A percentile compares a stretch with the other conserved stretches of the same genome.
phyloP scores from a whole-genome alignment of 805 yeast genomes.

The Saccharomycopsis sp. region DNA sequence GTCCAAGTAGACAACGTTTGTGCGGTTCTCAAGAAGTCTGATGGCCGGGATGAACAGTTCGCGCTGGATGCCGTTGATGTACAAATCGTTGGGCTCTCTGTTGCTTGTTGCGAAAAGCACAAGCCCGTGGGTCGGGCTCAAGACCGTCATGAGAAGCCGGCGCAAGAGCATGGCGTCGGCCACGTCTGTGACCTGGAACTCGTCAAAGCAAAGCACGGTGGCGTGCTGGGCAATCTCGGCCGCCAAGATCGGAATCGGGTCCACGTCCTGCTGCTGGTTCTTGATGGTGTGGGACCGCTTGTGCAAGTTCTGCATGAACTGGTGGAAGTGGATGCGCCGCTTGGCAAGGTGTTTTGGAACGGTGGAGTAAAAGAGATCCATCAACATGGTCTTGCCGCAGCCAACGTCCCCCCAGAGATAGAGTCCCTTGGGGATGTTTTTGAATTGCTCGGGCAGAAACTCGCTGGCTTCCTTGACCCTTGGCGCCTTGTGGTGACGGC shows the following conservation, averaged over 20 bases:
- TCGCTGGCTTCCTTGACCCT: constrained; percentile 12
- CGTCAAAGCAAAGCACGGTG: constrained; percentile 87
- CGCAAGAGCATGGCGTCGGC: constrained; percentile 97
- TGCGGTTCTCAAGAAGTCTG: constrained; percentile 59
- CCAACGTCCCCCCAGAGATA: constrained; percentile 97
- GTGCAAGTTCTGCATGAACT: constrained; percentile 91
- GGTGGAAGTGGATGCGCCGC: constrained; percentile 85
- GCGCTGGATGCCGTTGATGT: constrained; percentile 90
- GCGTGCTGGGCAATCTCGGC: constrained; percentile 70
- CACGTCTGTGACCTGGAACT: constrained; percentile 95
- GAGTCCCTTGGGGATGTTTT: constrained; percentile 64
- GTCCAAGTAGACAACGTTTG: constrained; percentile 70
- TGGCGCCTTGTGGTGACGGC: constrained; percentile 15
- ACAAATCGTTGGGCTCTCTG: constrained; percentile 88
- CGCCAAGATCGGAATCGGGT: constrained; percentile 75
- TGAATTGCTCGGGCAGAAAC: constrained; percentile 19
- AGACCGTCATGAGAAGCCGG: constrained; percentile 55
- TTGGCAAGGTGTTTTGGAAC: constrained; percentile 72
- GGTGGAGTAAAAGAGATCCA: constrained; percentile 88
- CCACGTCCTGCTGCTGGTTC: constrained; percentile 45
- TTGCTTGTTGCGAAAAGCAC: constrained; percentile 90
- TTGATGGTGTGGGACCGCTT: constrained; percentile 69
- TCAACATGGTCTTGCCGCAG: constrained; percentile 96
- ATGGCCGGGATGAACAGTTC: constrained; percentile 90
- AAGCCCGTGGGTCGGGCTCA: constrained; percentile 71